Conservation (phyloP, 805 yeast genomes). For the Candida mattraensis region DNA sequence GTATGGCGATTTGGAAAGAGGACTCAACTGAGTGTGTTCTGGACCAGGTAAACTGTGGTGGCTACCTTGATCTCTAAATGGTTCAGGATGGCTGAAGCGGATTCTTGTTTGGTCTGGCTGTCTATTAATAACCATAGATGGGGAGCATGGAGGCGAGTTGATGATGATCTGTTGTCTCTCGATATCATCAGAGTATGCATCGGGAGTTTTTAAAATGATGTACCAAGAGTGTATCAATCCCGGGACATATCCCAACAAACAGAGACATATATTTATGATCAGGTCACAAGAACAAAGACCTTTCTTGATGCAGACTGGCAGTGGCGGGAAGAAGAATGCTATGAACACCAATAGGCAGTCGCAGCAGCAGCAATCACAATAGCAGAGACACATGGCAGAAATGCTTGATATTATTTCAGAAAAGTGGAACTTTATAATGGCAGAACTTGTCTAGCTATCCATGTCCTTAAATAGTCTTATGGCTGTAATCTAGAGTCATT, state of each 20-base stretch:
- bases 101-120: constrained; percentile 30
- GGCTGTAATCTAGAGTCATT: constrained; percentile 2
- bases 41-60: constrained; percentile 4
- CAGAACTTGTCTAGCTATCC: not conserved
- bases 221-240: constrained; percentile 70
- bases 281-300: constrained; percentile 73
- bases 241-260: constrained; percentile 65
- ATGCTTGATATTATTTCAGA: too few species aligned
- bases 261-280: constrained; percentile 62
- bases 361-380: constrained; percentile 37
- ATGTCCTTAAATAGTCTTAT: too few species aligned
- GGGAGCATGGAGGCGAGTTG: constrained; percentile 23
- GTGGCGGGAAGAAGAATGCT: constrained; percentile 74
- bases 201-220: constrained; percentile 58
- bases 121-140: constrained; percentile 20
- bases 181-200: constrained; percentile 23
- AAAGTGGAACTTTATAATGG: too few species aligned
- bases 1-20: constrained; percentile 19
- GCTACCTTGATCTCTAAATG: constrained; percentile 22
- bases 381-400: constrained; percentile 29
- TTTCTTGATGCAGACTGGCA: constrained; percentile 72
- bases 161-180: constrained; percentile 31
- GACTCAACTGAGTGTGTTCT: constrained; percentile 26
- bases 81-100: constrained; percentile 34
- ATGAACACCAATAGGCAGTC: constrained; percentile 69